Base-by-base conservation (phyloP, 106 monocot species). In the Dioscorea dumetorum region DNA sequence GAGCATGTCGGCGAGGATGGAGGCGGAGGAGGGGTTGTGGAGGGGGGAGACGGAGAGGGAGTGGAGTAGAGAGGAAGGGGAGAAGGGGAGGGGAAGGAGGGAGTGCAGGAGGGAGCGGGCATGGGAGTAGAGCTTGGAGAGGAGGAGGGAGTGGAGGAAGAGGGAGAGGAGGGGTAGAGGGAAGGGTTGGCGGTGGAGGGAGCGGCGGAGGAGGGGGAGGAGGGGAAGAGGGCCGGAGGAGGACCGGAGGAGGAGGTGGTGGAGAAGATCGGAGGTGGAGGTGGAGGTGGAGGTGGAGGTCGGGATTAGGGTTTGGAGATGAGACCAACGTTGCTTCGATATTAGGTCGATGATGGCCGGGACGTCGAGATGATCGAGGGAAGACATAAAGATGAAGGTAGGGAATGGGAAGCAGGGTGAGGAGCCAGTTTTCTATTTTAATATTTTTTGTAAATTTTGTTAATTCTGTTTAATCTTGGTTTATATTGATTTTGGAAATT, bases 1-100 rank as follows among this genome's bases (percentile, higher is more conserved):
- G 12, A 91, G 83, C 81, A 91, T 80, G 76, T 95, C 95, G 28
- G 73, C 71, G 74, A 95, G 48, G 63, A 95, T 63, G 14, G 93
- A 84, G 18, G 67, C 64, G 61, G 67, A 58, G 18, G 7, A 32
- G 33, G 57, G 67, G 28, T 72, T 76, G 28, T 64, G 68, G 21
- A 22, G 18, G 20, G 79, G 61, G 22, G 77, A 81, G 68, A 77
- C 0, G 22, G 76, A 58, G 59, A 81, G 74, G 41, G 71, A 5
- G 81, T 85, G 79, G 64, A 80, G 72, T 66, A 83, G 71, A 22
- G 69, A 58, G 22, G 82, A 61, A 68, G 59, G 60, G 21, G 78
- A 62, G 80, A 75, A 68, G 35, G 50, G 63, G 48, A 60, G 53
- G 49, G 73, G 70, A 33, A 64, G 68, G 15, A 79, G 78, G 58